Base-by-base conservation (phyloP, 106 monocot species). In the Xerophyta viscosa region DNA sequence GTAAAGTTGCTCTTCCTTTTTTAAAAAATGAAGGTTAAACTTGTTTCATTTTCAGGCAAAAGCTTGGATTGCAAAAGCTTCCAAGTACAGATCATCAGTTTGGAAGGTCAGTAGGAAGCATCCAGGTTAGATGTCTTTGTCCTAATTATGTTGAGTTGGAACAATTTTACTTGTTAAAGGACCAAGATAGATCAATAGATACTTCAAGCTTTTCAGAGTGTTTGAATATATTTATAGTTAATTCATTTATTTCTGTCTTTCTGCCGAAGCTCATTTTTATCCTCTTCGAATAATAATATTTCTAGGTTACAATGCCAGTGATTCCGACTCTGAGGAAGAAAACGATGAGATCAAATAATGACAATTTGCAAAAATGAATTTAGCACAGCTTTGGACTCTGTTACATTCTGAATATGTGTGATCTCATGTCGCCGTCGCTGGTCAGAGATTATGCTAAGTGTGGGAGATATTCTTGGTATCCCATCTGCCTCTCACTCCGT, bases 231-330 rank as follows among this genome's bases (percentile, higher is more conserved):
- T n/a, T n/a, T n/a, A 39, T 39, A 33, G 13, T 39, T 2, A n/a
- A n/a, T n/a, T n/a, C n/a, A n/a, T n/a, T n/a, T n/a, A n/a, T n/a
- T n/a, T n/a, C n/a, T n/a, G n/a, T n/a, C n/a, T n/a, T n/a, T n/a
- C n/a, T n/a, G n/a, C n/a, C n/a, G n/a, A n/a, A n/a, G n/a, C n/a
- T n/a, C n/a, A n/a, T n/a, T n/a, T n/a, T n/a, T n/a, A n/a, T n/a
- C n/a, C n/a, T n/a, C n/a, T n/a, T n/a, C n/a, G n/a, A n/a, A n/a
- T n/a, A n/a, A n/a, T n/a, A n/a, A n/a, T n/a, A n/a, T n/a, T n/a
- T n/a, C n/a, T 49, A 91, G 90, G 90, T 29, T 91, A 85, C 56
- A 91, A 91, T 72, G 90, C 85, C 27, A 91, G 90, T 58, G 90
- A 91, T 50, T 91, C 90, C 2, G 90, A 91, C 55, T 75, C 85